phyloP scores from a whole-genome alignment of 345 rosid genomes.

The Eucalyptus cloeziana region DNA sequence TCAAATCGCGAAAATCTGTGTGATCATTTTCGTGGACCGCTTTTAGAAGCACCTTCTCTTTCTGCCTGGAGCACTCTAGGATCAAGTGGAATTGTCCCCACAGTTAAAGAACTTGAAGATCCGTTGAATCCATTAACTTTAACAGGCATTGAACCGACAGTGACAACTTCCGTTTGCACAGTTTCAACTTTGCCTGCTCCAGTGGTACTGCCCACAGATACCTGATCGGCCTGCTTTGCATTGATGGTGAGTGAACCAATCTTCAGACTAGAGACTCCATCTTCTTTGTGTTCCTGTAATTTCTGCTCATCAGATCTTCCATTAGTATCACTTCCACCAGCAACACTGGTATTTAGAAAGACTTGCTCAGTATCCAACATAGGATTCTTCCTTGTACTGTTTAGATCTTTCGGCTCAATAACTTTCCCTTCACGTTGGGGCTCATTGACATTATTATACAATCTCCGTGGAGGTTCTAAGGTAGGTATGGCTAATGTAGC shows the following conservation, averaged over 20 bases:
- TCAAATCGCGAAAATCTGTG: not conserved
- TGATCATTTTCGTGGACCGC: not conserved
- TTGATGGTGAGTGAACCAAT: slow-evolving; percentile 22
- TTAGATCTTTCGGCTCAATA: not conserved
- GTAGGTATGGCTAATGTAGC: slow-evolving; percentile 23
- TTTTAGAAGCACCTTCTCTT: slow-evolving; percentile 2
- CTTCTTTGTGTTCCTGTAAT: not conserved
- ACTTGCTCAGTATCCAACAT: not conserved
- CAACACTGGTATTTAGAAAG: not conserved
- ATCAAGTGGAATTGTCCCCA: slow-evolving; percentile 62
- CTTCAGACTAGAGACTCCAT: slow-evolving; percentile 4
- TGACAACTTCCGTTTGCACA: slow-evolving; percentile 16
- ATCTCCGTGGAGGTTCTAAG: slow-evolving; percentile 26
- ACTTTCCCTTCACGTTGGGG: not conserved
- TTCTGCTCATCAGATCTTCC: not conserved
- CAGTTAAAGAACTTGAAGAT: slow-evolving; percentile 25
- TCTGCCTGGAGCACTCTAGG: slow-evolving; percentile 28
- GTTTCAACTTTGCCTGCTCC: not conserved
- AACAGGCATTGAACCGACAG: slow-evolving; percentile 61
- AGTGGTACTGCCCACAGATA: not conserved
- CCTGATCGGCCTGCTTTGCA: slow-evolving; percentile 6
- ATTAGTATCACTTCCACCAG: not conserved
- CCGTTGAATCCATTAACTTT: slow-evolving; percentile 48
- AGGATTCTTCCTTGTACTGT: slow-evolving; percentile 1
- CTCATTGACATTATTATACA: not conserved